Evolutionary conservation across 179 eudicot genomes (phyloP).

Genomic region (Heliamphora pulchella): DNA sequence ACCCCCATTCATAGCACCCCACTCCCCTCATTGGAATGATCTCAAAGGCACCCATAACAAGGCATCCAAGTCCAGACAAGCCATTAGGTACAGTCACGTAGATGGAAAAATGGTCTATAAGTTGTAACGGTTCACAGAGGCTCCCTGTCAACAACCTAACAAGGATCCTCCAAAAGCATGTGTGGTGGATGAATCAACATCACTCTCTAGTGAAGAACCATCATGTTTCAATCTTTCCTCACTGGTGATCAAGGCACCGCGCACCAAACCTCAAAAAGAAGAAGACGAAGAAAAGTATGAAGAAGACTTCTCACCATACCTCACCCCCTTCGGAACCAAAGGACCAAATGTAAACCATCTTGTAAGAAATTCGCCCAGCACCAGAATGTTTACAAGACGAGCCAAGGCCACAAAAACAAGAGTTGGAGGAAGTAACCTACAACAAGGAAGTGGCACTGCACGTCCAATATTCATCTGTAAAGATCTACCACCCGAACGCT

Average conservation of each 20-base stretch:
- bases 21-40: background rate
- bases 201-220: background rate
- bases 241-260: no score
- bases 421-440: background rate
- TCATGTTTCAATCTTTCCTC: background rate
- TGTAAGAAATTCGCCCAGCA: background rate
- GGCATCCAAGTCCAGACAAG: no score
- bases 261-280: no score
- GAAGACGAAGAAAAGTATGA: background rate
- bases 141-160: no score
- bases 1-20: background rate
- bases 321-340: background rate
- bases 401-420: background rate
- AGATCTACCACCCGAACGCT: background rate
- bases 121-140: background rate
- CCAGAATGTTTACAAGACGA: background rate
- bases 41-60: no score
- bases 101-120: background rate
- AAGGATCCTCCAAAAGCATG: no score
- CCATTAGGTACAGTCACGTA: background rate
- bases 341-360: background rate
- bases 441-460: rapidly evolving
- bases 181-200: background rate
- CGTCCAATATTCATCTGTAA: background rate
- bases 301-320: no score